These are phyloP conservation scores for Lablab purpureus DNA, from an alignment of 306 rosid species.

Conservation along the genomic window DNA sequence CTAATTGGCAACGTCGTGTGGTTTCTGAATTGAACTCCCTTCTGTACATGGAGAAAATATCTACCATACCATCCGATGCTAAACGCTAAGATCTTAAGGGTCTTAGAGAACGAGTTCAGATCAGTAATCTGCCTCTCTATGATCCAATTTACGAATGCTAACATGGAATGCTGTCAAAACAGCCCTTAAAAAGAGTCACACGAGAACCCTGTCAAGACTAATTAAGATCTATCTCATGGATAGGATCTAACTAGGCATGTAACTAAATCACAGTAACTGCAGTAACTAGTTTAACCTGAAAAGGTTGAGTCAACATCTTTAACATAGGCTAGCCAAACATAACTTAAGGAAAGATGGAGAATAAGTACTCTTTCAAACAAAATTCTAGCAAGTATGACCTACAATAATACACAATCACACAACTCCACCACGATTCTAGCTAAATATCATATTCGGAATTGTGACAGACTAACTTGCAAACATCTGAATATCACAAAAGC, in stretches of 20 bases:
- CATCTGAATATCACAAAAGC: slow-evolving; percentile 48
- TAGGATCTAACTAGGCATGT: slow-evolving; percentile 41
- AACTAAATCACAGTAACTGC: slow-evolving; percentile 50
- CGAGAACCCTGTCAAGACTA: slow-evolving; percentile 34
- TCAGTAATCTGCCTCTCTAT: slow-evolving; percentile 29
- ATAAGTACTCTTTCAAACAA: slow-evolving; percentile 45
- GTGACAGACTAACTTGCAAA: slow-evolving; percentile 50
- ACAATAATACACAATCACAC: slow-evolving; percentile 53
- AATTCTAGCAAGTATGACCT: slow-evolving; percentile 51
- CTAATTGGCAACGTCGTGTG: not conserved
- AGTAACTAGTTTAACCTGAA: slow-evolving; percentile 39
- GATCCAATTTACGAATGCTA: slow-evolving; percentile 19
- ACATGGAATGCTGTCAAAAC: slow-evolving; percentile 12
- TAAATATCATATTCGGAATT: slow-evolving; percentile 45
- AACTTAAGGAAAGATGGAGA: slow-evolving; percentile 47
- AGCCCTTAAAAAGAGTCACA: slow-evolving; percentile 20
- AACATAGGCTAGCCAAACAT: slow-evolving; percentile 47
- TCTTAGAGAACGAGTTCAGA: slow-evolving; percentile 3
- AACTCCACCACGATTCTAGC: slow-evolving; percentile 50
- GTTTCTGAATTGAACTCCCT: not conserved
- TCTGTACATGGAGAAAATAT: not conserved
- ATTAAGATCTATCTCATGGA: slow-evolving; percentile 11
- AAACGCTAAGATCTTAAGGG: slow-evolving; percentile 23
- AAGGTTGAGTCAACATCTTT: slow-evolving; percentile 44
- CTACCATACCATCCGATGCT: not conserved